These are phyloP conservation scores for Setomelanomma holmii DNA, from an alignment of 2,329 filamentous ascomycete genomes.

Conservation along the genomic window DNA sequence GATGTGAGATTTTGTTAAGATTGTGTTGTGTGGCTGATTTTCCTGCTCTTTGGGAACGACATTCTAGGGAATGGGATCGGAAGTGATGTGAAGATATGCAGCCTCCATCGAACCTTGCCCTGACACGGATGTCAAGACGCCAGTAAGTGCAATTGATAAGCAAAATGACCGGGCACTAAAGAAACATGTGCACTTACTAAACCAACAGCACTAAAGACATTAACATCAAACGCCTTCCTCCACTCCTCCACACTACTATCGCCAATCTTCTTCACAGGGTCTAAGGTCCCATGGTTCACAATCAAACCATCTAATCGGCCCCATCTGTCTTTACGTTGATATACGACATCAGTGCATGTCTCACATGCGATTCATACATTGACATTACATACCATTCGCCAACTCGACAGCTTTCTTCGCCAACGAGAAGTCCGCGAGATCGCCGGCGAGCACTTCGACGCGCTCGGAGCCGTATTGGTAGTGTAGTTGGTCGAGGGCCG, in stretches of 20 bases:
- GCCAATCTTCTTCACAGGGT: conserved; percentile 74
- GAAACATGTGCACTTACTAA: conserved; percentile 64
- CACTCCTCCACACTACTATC: conserved; percentile 76
- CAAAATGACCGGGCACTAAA: conserved; percentile 19
- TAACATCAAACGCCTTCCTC: conserved; percentile 78
- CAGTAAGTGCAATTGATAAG: conserved; percentile 15
- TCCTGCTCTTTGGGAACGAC: too few relatives aligned
- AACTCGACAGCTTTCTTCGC: conserved; percentile 68
- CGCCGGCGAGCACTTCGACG: conserved; percentile 65
- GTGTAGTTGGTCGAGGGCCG: conserved; percentile 58
- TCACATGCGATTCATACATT: too few relatives aligned
- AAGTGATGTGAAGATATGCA: not conserved
- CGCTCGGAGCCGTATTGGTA: conserved; percentile 58
- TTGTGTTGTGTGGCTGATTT: too few relatives aligned
- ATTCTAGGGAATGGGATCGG: not conserved
- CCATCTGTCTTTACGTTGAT: conserved; percentile 71
- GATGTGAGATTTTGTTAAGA: not conserved
- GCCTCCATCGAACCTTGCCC: not conserved
- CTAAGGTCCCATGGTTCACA: conserved; percentile 84
- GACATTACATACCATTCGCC: too few relatives aligned
- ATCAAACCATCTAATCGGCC: conserved; percentile 80
- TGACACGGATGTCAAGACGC: not conserved
- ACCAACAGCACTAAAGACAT: conserved; percentile 83
- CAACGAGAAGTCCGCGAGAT: conserved; percentile 61
- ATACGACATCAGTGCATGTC: too few relatives aligned